Base-by-base conservation (phyloP, 345 rosid genomes). In the Toxicodendron radicans region DNA sequence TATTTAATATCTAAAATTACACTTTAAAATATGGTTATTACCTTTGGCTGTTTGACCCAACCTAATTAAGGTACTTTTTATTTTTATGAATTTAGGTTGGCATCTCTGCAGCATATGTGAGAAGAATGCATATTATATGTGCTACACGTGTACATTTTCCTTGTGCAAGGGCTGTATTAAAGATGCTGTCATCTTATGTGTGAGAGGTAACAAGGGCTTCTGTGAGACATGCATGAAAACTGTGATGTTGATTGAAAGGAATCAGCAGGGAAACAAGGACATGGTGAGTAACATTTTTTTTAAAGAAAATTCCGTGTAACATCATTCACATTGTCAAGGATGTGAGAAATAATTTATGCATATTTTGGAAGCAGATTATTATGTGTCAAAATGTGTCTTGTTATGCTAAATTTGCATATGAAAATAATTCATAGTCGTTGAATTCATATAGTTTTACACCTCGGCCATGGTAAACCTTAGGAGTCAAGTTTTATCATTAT, bases 201-300 rank as follows among this genome's bases (percentile, higher is more conserved):
- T 92, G 32, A 89, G 94, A 84, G 97, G 95, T 63, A 96, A 93
- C 87, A 93, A 89, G 81, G 99, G 99, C 72, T 85, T 96, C 78
- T 96, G 99, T 78, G 94, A 89, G 78, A 80, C 97, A 48, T 96
- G 99, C 86, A 82, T 92, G 93, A 89, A 85, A 81, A 91, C 98
- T 68, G 83, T 96, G 77, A 82, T 76, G 87, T 75, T 96, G 89
- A 92, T 96, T 32, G 99, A 93, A 85, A 84, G 67, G 79, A 84
- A 85, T 53, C 83, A 79, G 80, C 89, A 79, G 76, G 97, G 84
- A 75, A 87, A 81, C 77, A 78, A 73, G 71, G 89, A 85, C 70
- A 81, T 41, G 87, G 92, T 89, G 88, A 75, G 81, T 73, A 62
- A 67, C 71, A 32, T 16, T 65, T 32, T 18, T 58, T 27, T 33